phyloP scores from a whole-genome alignment of 2,329 filamentous ascomycete species.

The Ophiosphaerella narmari region DNA sequence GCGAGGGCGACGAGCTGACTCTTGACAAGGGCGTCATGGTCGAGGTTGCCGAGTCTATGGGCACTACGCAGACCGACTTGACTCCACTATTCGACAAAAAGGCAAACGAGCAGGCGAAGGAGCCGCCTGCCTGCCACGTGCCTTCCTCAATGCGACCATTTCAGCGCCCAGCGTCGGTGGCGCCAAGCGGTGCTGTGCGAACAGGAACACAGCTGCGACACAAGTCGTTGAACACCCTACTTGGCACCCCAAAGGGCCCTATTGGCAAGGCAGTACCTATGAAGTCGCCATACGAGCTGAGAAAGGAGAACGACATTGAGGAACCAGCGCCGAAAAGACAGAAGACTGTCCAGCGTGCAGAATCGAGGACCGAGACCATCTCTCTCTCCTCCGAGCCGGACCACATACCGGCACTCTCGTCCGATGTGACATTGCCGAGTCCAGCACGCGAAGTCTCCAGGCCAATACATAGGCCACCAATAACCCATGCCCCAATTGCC shows the following conservation, averaged over 20 bases:
- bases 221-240: conserved; percentile 65
- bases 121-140: conserved; percentile 22
- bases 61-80: conserved; percentile 75
- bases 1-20: conserved; percentile 80
- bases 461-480: neutral
- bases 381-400: conserved; percentile 44
- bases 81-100: conserved; percentile 74
- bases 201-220: conserved; percentile 53
- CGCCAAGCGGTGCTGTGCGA: conserved; percentile 17
- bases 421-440: conserved; percentile 30
- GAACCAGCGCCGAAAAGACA: conserved; percentile 47
- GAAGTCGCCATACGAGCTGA: conserved; percentile 69
- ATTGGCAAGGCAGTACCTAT: conserved; percentile 65
- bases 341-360: conserved; percentile 27
- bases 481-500: conserved; percentile 6
- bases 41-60: conserved; percentile 77
- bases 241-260: conserved; percentile 68
- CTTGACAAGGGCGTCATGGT: conserved; percentile 79
- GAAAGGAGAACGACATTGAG: conserved; percentile 32
- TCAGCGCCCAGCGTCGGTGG: conserved; percentile 23
- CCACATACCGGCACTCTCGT: conserved; percentile 16
- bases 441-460: conserved; percentile 16
- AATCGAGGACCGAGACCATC: conserved; percentile 37
- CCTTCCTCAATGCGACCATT: conserved; percentile 25
- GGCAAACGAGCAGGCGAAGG: conserved; percentile 56